Evolutionary conservation across 106 monocot species (phyloP).

Genomic region (Dactylorhiza incarnata): DNA sequence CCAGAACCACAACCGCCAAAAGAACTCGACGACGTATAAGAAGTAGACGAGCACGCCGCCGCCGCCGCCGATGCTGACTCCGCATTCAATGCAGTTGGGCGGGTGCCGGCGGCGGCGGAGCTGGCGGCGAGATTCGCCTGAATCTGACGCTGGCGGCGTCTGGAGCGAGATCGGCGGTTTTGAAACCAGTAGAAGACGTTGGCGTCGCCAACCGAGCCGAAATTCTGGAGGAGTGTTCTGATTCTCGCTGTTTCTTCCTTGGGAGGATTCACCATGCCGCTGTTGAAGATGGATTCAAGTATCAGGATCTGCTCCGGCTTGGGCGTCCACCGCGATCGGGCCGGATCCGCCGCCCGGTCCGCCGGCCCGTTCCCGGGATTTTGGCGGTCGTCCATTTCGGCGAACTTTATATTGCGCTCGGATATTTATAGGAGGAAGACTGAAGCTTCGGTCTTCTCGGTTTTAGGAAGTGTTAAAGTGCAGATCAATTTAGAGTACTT

Average conservation of each 20-base stretch:
- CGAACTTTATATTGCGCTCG: too few species aligned
- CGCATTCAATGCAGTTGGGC: not conserved
- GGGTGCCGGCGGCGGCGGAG: not conserved
- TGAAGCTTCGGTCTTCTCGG: too few species aligned
- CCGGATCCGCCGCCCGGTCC: conserved; percentile 48
- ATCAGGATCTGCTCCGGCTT: conserved; percentile 98
- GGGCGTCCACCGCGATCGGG: conserved; percentile 88
- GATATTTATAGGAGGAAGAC: too few species aligned
- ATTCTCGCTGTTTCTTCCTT: conserved; percentile 90
- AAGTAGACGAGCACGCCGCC: conserved; percentile 1
- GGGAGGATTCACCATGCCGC: conserved; percentile 93
- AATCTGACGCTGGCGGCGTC: conserved; percentile 83
- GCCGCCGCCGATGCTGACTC: conserved; percentile 6
- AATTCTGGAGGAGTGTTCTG: conserved; percentile 75
- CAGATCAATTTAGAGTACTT: too few species aligned
- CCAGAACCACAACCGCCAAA: not conserved
- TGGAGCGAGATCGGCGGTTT: conserved; percentile 86
- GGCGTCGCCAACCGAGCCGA: conserved; percentile 85
- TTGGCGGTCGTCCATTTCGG: not conserved
- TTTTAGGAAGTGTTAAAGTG: too few species aligned
- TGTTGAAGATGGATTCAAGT: conserved; percentile 97
- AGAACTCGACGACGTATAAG: conserved; percentile 4
- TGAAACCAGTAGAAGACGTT: conserved; percentile 99
- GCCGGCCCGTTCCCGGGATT: not conserved
- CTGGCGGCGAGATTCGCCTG: conserved; percentile 39